Conservation (phyloP, 2,329 filamentous ascomycete species). For the Elsinoe arachidis region DNA sequence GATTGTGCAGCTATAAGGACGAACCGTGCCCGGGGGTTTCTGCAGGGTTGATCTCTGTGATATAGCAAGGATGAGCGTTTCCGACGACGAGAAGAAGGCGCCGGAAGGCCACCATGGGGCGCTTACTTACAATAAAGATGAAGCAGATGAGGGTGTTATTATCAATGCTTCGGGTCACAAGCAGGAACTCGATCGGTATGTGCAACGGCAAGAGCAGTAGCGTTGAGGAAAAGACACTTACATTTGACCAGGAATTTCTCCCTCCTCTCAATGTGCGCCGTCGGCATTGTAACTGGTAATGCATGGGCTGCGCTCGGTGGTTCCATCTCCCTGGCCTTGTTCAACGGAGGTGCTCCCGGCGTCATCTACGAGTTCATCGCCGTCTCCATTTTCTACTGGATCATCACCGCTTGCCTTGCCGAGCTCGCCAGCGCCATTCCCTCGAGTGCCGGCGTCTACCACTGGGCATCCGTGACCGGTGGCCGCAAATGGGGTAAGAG, state of each 20-base stretch:
- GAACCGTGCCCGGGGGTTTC: too few species aligned
- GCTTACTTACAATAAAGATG: not conserved
- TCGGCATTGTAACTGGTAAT: slow-evolving; percentile 40
- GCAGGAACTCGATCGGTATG: slow-evolving; percentile 40
- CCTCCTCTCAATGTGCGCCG: slow-evolving; percentile 30
- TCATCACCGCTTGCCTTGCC: slow-evolving; percentile 43
- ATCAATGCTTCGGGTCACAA: slow-evolving; percentile 44
- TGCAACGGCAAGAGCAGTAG: not conserved
- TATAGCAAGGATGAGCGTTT: not conserved
- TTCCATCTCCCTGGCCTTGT: slow-evolving; percentile 32
- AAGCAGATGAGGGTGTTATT: not conserved
- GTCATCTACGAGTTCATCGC: slow-evolving; percentile 42
- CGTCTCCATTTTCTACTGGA: slow-evolving; percentile 43
- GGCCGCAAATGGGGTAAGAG: slow-evolving; percentile 39
- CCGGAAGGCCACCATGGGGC: not conserved
- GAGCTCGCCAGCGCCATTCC: slow-evolving; percentile 38
- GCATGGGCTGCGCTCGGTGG: slow-evolving; percentile 40
- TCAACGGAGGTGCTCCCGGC: slow-evolving; percentile 39
- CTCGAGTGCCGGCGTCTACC: slow-evolving; percentile 37
- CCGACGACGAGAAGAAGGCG: not conserved
- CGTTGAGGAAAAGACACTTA: not conserved
- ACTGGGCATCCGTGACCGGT: slow-evolving; percentile 45
- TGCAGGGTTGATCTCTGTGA: too few species aligned
- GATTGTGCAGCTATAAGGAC: too few species aligned
- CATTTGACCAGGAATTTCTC: slow-evolving; percentile 33